Percentiles rank a stretch among this genome's conserved stretches.
Conservation (phyloP, 192 early-diverging fungal species). For the Coemansia sp. region DNA sequence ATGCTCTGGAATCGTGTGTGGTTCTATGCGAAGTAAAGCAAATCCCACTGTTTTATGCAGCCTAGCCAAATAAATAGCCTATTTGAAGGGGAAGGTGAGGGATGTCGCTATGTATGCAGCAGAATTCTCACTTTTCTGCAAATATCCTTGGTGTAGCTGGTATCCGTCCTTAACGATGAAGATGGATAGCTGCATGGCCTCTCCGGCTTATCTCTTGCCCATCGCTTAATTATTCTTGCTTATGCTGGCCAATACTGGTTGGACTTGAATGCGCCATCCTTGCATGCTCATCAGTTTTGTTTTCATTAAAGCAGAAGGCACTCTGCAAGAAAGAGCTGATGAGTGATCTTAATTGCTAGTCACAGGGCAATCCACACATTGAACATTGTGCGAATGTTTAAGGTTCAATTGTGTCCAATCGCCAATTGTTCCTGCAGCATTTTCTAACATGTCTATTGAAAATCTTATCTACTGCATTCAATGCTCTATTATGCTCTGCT, state of each 20-base stretch:
- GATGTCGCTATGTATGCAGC: not conserved
- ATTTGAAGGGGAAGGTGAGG: not conserved
- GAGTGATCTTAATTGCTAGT: conserved; percentile 3
- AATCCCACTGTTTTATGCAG: no score
- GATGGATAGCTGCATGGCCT: not conserved
- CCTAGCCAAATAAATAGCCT: not conserved
- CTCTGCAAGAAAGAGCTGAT: not conserved
- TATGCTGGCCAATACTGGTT: not conserved
- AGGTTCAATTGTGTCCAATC: not conserved
- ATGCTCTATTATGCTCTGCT: not conserved
- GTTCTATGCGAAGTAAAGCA: no score
- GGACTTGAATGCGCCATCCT: conserved; percentile 1
- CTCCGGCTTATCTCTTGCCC: not conserved
- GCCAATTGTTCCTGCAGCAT: not conserved
- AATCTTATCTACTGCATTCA: not conserved
- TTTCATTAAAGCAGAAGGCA: not conserved
- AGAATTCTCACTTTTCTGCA: not conserved
- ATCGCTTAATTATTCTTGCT: not conserved
- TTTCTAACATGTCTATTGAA: not conserved
- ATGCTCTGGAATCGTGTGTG: no score
- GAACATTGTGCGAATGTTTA: not conserved
- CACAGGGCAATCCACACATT: not conserved
- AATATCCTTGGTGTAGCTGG: not conserved
- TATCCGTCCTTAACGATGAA: not conserved
- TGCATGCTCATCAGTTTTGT: not conserved